Conservation (phyloP, 495 filamentous ascomycete species). For the Hypoxylon trugodes region DNA sequence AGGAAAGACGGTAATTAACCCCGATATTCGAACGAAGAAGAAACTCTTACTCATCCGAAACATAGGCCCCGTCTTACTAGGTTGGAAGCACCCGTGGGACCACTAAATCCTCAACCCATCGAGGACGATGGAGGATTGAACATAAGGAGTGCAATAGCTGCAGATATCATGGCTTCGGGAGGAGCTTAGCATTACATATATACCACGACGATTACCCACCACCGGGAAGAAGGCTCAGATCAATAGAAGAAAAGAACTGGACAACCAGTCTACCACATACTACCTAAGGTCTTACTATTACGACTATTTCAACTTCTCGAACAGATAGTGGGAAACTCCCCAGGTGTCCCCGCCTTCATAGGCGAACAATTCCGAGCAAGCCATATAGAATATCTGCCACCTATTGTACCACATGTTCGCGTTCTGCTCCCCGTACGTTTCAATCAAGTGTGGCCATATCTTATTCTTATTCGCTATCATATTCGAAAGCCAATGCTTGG, state of each 20-base stretch:
- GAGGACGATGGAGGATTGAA: background rate
- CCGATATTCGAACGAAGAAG: constrained; percentile 7
- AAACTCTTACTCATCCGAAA: constrained; percentile 38
- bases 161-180: background rate
- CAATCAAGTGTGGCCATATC: constrained; percentile 66
- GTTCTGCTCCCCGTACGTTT: constrained; percentile 66
- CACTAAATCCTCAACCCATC: constrained; percentile 68
- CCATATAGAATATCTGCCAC: constrained; percentile 76
- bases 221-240: background rate
- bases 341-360: constrained; percentile 68
- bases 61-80: constrained; percentile 75
- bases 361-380: constrained; percentile 71
- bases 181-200: constrained; percentile 13
- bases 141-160: constrained; percentile 8
- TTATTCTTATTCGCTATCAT: constrained; percentile 61
- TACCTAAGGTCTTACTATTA: constrained; percentile 14
- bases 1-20: constrained; percentile 79
- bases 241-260: constrained; percentile 17
- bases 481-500: constrained; percentile 65
- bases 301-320: constrained; percentile 56
- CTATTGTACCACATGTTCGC: constrained; percentile 67
- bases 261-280: constrained; percentile 12
- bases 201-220: constrained; percentile 1
- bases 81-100: constrained; percentile 99
- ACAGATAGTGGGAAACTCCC: constrained; percentile 70